A percentile compares a stretch with the other conserved stretches of the same genome.
These are phyloP conservation scores for Rosa persica DNA, from an alignment of 306 rosid species.

Conservation along the genomic window DNA sequence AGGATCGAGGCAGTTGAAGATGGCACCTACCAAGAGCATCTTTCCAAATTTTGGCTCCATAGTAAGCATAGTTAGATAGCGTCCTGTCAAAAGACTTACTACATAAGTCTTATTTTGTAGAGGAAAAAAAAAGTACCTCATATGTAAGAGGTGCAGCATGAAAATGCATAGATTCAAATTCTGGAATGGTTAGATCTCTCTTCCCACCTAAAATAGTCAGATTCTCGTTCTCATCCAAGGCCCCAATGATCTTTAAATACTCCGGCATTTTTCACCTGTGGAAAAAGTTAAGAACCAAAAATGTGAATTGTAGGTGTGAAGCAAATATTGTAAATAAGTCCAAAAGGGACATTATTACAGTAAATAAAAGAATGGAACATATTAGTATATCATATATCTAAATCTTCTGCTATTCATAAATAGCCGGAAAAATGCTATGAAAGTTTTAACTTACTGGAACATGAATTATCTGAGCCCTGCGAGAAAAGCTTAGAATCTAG, in stretches of 20 bases:
- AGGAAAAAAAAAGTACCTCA: not conserved
- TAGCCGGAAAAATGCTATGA: too few relatives aligned
- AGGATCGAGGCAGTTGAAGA: slow-evolving; percentile 92
- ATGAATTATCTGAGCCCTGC: too few relatives aligned
- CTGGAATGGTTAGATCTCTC: not conserved
- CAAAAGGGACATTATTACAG: too few relatives aligned
- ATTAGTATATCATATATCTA: too few relatives aligned
- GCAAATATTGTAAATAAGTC: slow-evolving; percentile 17
- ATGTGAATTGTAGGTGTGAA: slow-evolving; percentile 23
- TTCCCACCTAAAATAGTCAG: slow-evolving; percentile 74
- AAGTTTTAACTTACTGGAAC: too few relatives aligned
- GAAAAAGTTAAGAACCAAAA: slow-evolving; percentile 28
- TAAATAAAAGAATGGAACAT: too few relatives aligned
- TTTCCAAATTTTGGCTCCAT: slow-evolving; percentile 98
- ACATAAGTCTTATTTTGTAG: slow-evolving; percentile 9
- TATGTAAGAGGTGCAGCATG: slow-evolving; percentile 19
- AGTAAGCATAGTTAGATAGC: slow-evolving; percentile 75
- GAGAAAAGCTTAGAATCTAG: too few relatives aligned
- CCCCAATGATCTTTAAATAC: slow-evolving; percentile 76
- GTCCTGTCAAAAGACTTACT: slow-evolving; percentile 59
- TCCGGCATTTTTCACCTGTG: slow-evolving; percentile 94
- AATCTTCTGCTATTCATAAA: too few relatives aligned
- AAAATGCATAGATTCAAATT: not conserved
- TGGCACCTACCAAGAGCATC: slow-evolving; percentile 84
- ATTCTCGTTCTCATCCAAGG: slow-evolving; percentile 85